Base-by-base conservation (phyloP, 768 basidiomycete species). In the Exsudoporus frostii region DNA sequence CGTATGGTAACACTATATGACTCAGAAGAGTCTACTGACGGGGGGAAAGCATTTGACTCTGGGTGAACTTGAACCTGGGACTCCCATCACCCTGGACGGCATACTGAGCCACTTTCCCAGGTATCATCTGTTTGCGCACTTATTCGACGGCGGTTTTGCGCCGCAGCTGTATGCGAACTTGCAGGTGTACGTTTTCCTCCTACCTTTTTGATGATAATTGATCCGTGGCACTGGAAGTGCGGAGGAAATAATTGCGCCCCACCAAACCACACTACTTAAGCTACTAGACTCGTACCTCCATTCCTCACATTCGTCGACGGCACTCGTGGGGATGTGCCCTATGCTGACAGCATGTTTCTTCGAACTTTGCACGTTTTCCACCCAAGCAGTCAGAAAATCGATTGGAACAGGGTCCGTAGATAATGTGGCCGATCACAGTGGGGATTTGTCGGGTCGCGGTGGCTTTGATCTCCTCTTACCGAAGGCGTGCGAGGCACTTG, bases 251-350 rank as follows among this genome's bases (percentile, higher is more conserved):
- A 80, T 94, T 37, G 83, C 90, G 6, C 90, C 92, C 0, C 85
- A 88, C 59, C 94, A 96, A 67, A 91, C 85, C 5, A 88, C 82
- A n/a, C 73, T 96, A 11, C 80, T 97, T 53, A 95, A 94, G 69
- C 75, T 96, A 15, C 73, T 94, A 13, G 94, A 96, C 65, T 88
- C 91, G 2, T 87, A 90, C 64, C 74, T 93, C 49, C 87, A 90
- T 57, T 78, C 82, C 13, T 71, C 73, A 25, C 73, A 74, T 57
- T 60, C 71, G 49, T 61, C 63, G 49, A 27, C 55, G 43, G 68
- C 73, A 19, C 76, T 82, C 49, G 64, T 64, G 27, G 73, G 73
- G 48, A 72, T 82, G 58, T 75, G 74, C 48, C 79, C 77, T 9
- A 84, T 90, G 73, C 71, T 92, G 27, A 75, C 82, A n/a, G 74